Conservation (phyloP, 2,329 filamentous ascomycete species). For the Fusarium luffae region DNA sequence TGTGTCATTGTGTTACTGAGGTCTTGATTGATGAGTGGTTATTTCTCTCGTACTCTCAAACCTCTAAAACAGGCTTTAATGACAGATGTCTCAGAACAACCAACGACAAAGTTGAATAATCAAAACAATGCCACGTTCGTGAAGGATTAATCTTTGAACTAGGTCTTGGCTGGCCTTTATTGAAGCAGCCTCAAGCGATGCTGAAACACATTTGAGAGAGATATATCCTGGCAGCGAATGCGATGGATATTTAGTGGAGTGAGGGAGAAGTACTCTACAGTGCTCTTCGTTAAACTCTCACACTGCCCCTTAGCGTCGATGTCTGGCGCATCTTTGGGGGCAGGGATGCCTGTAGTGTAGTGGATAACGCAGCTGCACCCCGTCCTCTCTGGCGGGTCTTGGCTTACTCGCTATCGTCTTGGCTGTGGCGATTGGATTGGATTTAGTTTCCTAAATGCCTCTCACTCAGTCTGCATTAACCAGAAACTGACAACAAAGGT, state of each 20-base stretch:
- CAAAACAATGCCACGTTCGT: constrained; percentile 17
- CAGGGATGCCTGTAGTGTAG: constrained; percentile 13
- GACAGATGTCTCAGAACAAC: constrained; percentile 28
- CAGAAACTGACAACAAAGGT: constrained; percentile 9
- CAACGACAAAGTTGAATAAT: constrained; percentile 6
- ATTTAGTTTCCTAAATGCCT: constrained; percentile 28
- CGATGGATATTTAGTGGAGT: background rate
- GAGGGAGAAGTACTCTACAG: constrained; percentile 26
- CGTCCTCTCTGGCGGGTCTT: constrained; percentile 28
- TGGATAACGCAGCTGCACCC: constrained; percentile 25
- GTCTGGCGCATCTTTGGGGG: constrained; percentile 11
- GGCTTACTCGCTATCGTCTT: constrained; percentile 28
- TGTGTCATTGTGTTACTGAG: constrained; percentile 22
- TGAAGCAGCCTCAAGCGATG: constrained; percentile 22
- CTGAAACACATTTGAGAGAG: constrained; percentile 30
- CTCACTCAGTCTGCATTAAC: constrained; percentile 17
- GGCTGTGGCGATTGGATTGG: constrained; percentile 36
- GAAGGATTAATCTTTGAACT: background rate
- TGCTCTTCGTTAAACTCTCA: constrained; percentile 16
- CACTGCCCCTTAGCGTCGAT: constrained; percentile 40
- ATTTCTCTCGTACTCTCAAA: constrained; percentile 10
- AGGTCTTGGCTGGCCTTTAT: constrained; percentile 2
- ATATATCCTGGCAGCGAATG: background rate
- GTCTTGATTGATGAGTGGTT: constrained; percentile 10
- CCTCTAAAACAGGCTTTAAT: constrained; percentile 26